phyloP scores from a whole-genome alignment of 805 yeast genomes.

The Dipodascus albidus region DNA sequence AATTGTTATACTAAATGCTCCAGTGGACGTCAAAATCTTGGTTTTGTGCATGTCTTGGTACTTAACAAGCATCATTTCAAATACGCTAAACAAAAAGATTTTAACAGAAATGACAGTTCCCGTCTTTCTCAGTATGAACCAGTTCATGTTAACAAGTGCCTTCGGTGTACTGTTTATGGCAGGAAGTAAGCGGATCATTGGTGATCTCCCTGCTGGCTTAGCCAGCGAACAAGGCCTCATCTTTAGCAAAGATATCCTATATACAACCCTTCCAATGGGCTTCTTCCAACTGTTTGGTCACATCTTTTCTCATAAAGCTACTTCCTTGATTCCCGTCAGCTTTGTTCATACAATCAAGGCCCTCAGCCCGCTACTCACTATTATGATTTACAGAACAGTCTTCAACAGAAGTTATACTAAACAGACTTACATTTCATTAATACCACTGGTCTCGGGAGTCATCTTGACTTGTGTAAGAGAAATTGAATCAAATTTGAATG shows the following conservation, averaged over 20 bases:
- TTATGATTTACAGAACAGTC: constrained; percentile 55
- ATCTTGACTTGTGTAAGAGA: constrained; percentile 46
- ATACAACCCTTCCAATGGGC: constrained; percentile 80
- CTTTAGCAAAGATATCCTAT: constrained; percentile 20
- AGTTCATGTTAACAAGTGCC: constrained; percentile 61
- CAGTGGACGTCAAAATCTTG: constrained; percentile 34
- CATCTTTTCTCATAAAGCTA: constrained; percentile 84
- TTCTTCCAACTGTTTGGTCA: constrained; percentile 88
- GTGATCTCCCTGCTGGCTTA: constrained; percentile 27
- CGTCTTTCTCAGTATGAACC: constrained; percentile 79
- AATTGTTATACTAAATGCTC: constrained; percentile 15
- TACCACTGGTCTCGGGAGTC: constrained; percentile 76
- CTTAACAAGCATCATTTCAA: constrained; percentile 63
- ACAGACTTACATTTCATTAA: constrained; percentile 65
- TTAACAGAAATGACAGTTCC: constrained; percentile 64
- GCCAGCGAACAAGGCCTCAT: constrained; percentile 19
- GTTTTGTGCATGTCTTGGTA: constrained; percentile 70
- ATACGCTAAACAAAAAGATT: constrained; percentile 71
- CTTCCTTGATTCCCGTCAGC: constrained; percentile 85
- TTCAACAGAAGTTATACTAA: constrained; percentile 46
- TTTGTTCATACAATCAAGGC: constrained; percentile 92
- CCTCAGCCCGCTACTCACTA: constrained; percentile 81
- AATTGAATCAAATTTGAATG: constrained; percentile 38
- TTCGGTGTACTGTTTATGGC: constrained; percentile 41
- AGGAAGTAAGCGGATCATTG: constrained; percentile 26